phyloP scores from a whole-genome alignment of 2,329 filamentous ascomycete genomes.

The Zalaria sp. region DNA sequence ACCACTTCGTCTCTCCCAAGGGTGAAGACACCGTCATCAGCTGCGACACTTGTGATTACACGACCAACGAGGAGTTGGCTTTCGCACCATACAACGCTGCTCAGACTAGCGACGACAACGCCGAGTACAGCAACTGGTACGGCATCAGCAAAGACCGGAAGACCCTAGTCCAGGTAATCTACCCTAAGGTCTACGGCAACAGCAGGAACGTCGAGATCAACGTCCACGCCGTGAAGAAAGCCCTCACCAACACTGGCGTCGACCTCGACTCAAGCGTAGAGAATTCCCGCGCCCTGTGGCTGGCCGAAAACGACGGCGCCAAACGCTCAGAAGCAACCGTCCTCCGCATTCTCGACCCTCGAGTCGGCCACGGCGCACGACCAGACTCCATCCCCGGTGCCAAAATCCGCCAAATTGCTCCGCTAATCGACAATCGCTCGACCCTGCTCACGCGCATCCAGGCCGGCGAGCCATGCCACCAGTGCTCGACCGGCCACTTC shows the following conservation, averaged over 20 bases:
- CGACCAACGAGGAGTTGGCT: conserved; percentile 73
- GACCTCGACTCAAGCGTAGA: conserved; percentile 4
- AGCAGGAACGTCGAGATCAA: conserved; percentile 30
- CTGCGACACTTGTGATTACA: conserved; percentile 59
- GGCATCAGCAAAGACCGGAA: conserved; percentile 54
- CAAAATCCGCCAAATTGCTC: neutral
- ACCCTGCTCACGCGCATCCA: conserved; percentile 52
- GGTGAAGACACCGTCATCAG: conserved; percentile 78
- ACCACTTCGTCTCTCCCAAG: conserved; percentile 64
- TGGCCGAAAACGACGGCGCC: neutral
- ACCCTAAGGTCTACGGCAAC: conserved; percentile 26
- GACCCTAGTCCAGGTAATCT: conserved; percentile 58
- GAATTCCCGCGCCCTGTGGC: neutral
- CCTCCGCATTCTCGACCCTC: conserved; percentile 12
- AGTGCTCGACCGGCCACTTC: conserved; percentile 51
- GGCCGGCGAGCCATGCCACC: conserved; percentile 58
- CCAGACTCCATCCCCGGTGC: neutral
- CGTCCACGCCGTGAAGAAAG: conserved; percentile 49
- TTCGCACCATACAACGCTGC: neutral
- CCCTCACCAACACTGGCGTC: conserved; percentile 55
- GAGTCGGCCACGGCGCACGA: conserved; percentile 1
- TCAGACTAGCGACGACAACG: neutral
- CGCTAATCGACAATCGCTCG: conserved; percentile 8
- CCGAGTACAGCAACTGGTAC: conserved; percentile 35
- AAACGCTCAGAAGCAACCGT: neutral